Base-by-base conservation (phyloP, 2,329 filamentous ascomycete species). In the Kalaharituber pfeilii region DNA sequence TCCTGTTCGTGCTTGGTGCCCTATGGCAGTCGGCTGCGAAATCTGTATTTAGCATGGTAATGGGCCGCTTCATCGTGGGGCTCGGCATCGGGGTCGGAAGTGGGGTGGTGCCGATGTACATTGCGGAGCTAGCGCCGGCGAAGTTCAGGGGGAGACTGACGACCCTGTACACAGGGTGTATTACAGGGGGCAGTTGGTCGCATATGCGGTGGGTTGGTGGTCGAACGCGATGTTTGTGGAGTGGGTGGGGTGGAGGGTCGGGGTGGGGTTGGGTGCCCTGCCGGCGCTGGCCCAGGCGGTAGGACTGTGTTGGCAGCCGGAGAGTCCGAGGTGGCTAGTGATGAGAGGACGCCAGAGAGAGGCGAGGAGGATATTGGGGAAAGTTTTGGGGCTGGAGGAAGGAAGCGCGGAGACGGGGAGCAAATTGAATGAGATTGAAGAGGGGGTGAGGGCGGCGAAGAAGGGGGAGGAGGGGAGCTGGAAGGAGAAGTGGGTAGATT, bases 261-360 rank as follows among this genome's bases (percentile, higher is more conserved):
- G 94, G 77, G 87, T 95, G 0, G 88, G 88, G 0, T 68, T 95
- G 0, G 89, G 88, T 0, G 84, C 84, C 7, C 58, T 82, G 25
- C 89, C 89, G 0, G 88, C 87, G 0, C 67, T 77, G 0, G 53
- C 87, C 2, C 89, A 95, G 66, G 76, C 78, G 4, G 66, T 73
- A 0, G 70, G 93, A 53, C 70, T 95, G 56, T 62, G 79, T 2
- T 72, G 79, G 15, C 50, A 45, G 50, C 87, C 87, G 0, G 89
- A 96, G 69, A 93, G 85, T 11, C 89, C 89, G 29, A 75, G 89
- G 24, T 95, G 86, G 82, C 73, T 95, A 22, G 80, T 94, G 20
- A 81, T 80, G 65, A 78, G 75, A 2, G 82, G 80, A 1, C 72
- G 74, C 49, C 73, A 74, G 2, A 70, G 71, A 3, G 75, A 77